A percentile compares a stretch with the other conserved stretches of the same genome.
These are phyloP conservation scores for Cornus controversa DNA, from an alignment of 148 eudicot species.

Conservation along the genomic window DNA sequence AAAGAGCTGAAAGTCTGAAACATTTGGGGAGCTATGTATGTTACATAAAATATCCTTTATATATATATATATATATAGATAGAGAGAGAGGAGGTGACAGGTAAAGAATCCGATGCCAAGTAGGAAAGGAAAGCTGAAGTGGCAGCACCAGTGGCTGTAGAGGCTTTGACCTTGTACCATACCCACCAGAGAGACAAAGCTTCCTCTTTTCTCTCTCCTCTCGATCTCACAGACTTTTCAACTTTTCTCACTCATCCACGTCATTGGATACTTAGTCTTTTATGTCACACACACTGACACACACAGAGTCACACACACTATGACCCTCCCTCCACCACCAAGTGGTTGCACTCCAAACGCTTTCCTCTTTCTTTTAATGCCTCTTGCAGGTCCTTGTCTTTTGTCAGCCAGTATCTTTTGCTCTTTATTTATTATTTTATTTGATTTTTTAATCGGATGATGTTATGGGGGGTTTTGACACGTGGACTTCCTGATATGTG, in stretches of 20 bases:
- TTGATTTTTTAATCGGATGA: too few relatives aligned
- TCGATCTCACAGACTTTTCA: background rate
- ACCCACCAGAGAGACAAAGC: background rate
- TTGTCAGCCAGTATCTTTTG: too few relatives aligned
- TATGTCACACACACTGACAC: background rate
- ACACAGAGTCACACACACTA: background rate
- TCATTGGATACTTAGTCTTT: background rate
- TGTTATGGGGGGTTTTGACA: too few relatives aligned
- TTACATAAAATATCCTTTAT: too few relatives aligned
- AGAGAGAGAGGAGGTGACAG: slow-evolving; percentile 2
- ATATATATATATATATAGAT: too few relatives aligned
- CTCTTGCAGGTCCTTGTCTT: background rate
- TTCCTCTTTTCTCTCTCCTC: background rate
- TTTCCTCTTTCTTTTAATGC: background rate
- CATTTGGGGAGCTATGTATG: slow-evolving; percentile 2
- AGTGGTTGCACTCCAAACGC: background rate
- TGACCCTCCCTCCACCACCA: background rate
- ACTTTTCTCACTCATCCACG: background rate
- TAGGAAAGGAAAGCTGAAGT: background rate
- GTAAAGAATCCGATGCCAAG: background rate
- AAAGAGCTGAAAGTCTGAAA: background rate
- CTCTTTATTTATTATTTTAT: too few relatives aligned
- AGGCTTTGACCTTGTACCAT: background rate
- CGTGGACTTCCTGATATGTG: too few relatives aligned
- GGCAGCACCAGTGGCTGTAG: background rate